These are phyloP conservation scores for Penicillium sp. DNA, from an alignment of 2,329 filamentous ascomycete species.

Conservation along the genomic window DNA sequence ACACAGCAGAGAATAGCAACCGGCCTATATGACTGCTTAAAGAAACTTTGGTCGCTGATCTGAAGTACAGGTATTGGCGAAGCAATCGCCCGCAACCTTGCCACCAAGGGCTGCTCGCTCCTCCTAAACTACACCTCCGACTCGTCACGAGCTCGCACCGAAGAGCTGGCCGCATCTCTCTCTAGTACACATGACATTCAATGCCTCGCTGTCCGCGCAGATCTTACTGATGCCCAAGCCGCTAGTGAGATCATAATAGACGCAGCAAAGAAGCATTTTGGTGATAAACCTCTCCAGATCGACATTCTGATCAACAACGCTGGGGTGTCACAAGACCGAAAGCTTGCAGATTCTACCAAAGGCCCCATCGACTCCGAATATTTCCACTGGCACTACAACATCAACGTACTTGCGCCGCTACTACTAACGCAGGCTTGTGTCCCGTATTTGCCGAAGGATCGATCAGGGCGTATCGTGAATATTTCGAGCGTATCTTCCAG, in stretches of 20 bases:
- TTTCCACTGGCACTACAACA: constrained; percentile 68
- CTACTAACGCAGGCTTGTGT: constrained; percentile 70
- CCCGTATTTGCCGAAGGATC: constrained; percentile 66
- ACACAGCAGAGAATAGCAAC: background rate
- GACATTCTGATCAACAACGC: constrained; percentile 90
- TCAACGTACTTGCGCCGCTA: constrained; percentile 79
- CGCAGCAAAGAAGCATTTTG: constrained; percentile 51
- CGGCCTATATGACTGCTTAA: background rate
- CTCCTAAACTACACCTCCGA: constrained; percentile 69
- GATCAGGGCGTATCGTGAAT: constrained; percentile 62
- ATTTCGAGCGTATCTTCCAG: constrained; percentile 56
- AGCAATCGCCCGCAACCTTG: constrained; percentile 65
- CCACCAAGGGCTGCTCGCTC: constrained; percentile 65
- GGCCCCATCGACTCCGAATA: constrained; percentile 59
- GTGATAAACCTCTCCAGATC: constrained; percentile 56
- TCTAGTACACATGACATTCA: constrained; percentile 55
- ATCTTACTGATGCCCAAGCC: constrained; percentile 61
- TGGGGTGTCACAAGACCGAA: constrained; percentile 52
- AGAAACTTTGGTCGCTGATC: constrained; percentile 1
- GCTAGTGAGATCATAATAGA: constrained; percentile 56
- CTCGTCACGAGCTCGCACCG: constrained; percentile 51
- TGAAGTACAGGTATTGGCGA: constrained; percentile 64
- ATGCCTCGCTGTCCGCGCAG: constrained; percentile 64
- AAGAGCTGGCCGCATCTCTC: constrained; percentile 56
- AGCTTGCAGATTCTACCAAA: constrained; percentile 61